Evolutionary conservation across 495 filamentous ascomycete genomes (phyloP).

Genomic region (Penicillium manginii): DNA sequence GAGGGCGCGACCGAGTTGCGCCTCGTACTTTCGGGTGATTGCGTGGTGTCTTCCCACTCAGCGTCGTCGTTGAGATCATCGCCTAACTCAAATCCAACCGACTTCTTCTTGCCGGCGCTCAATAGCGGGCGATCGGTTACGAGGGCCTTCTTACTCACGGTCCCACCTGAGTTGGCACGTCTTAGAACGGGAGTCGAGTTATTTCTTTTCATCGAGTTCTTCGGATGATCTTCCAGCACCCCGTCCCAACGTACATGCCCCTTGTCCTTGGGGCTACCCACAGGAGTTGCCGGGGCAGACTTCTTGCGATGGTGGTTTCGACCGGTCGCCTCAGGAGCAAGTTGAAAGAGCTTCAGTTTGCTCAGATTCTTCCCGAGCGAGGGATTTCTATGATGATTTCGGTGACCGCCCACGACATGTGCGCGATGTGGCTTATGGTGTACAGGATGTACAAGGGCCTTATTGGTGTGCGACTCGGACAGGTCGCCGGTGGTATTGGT

Average conservation of each 20-base stretch:
- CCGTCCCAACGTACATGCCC: slow-evolving; percentile 50
- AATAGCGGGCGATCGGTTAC: slow-evolving; percentile 43
- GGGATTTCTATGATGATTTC: slow-evolving; percentile 48
- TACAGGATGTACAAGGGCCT: slow-evolving; percentile 26
- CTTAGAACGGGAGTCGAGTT: slow-evolving; percentile 48
- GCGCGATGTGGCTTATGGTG: slow-evolving; percentile 39
- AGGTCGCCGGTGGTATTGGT: slow-evolving; percentile 39
- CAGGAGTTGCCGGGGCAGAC: slow-evolving; percentile 51
- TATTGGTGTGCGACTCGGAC: slow-evolving; percentile 40
- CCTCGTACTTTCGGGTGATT: slow-evolving; percentile 53
- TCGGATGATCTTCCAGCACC: slow-evolving; percentile 32
- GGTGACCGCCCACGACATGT: slow-evolving; percentile 50
- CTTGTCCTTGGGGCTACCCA: slow-evolving; percentile 42
- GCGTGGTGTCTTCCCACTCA: slow-evolving; percentile 57
- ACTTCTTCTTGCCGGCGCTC: slow-evolving; percentile 49
- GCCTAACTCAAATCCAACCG: slow-evolving; percentile 52
- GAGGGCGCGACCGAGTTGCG: slow-evolving; percentile 49
- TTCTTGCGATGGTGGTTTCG: slow-evolving; percentile 54
- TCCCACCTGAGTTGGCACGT: slow-evolving; percentile 35
- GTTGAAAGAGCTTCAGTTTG: slow-evolving; percentile 45
- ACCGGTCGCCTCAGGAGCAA: slow-evolving; percentile 32
- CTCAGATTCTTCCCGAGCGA: slow-evolving; percentile 48
- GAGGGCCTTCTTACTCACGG: slow-evolving; percentile 41
- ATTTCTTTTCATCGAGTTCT: slow-evolving; percentile 49
- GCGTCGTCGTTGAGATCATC: slow-evolving; percentile 50